These are phyloP conservation scores for Venturia nashicola DNA, from an alignment of 2,329 filamentous ascomycete species.

Conservation along the genomic window DNA sequence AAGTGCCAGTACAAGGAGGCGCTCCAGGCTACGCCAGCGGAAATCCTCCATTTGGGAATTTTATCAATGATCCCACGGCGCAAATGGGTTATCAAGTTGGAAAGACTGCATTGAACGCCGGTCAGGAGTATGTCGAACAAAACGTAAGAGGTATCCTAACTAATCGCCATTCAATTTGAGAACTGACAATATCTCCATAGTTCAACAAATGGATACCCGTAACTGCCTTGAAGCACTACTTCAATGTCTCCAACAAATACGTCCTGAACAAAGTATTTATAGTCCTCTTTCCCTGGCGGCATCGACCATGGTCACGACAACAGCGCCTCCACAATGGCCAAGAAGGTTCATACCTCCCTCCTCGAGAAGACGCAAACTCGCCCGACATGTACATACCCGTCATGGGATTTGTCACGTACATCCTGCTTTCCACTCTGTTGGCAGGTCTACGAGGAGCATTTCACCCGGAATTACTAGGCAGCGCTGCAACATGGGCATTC, in stretches of 20 bases:
- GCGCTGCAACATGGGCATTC: constrained; percentile 74
- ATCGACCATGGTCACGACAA: constrained; percentile 93
- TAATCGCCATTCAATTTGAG: not conserved
- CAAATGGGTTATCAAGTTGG: constrained; percentile 93
- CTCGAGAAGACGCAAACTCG: constrained; percentile 90
- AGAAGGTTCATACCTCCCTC: constrained; percentile 70
- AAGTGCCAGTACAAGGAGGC: constrained; percentile 30
- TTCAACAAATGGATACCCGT: constrained; percentile 81
- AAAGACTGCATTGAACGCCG: constrained; percentile 80
- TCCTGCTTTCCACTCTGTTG: constrained; percentile 80
- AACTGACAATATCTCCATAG: constrained; percentile 26
- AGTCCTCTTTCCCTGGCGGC: constrained; percentile 93
- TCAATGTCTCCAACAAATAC: constrained; percentile 92
- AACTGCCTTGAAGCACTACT: constrained; percentile 92
- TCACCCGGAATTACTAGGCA: constrained; percentile 83
- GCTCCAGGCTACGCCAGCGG: constrained; percentile 25
- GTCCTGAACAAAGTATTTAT: constrained; percentile 87
- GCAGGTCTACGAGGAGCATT: constrained; percentile 85
- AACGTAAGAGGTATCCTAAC: constrained; percentile 50
- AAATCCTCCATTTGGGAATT: constrained; percentile 62
- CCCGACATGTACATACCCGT: constrained; percentile 96
- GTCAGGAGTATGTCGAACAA: constrained; percentile 88
- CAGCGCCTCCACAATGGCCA: constrained; percentile 49
- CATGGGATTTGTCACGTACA: constrained; percentile 97
- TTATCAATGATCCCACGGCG: constrained; percentile 90